Percentiles rank a stretch among this genome's conserved stretches.
These are phyloP conservation scores for Ceratocystis huliohia DNA, from an alignment of 2,329 filamentous ascomycete genomes.

Conservation along the genomic window DNA sequence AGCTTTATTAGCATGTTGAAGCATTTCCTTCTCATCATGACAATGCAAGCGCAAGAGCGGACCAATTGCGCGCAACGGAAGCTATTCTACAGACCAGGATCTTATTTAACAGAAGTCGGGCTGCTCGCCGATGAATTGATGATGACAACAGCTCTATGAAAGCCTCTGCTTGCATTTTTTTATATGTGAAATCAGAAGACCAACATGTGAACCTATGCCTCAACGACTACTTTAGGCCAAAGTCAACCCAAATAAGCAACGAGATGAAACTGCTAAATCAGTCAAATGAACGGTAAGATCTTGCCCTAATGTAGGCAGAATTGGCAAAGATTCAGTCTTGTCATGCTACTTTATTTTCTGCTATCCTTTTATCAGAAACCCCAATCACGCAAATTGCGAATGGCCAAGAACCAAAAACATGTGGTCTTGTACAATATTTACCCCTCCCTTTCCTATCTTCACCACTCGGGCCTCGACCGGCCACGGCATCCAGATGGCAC, in stretches of 20 bases:
- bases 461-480: constrained; percentile 20
- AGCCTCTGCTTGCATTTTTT: too few species aligned
- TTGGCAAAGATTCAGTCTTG: too few species aligned
- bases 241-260: too few species aligned
- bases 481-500: constrained; percentile 18
- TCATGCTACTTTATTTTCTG: too few species aligned
- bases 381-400: too few species aligned
- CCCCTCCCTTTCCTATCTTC: not conserved
- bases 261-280: too few species aligned
- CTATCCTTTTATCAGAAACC: too few species aligned
- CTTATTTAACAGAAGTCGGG: constrained; percentile 17
- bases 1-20: not conserved
- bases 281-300: too few species aligned
- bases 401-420: not conserved
- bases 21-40: not conserved
- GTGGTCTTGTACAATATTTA: not conserved
- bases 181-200: not conserved
- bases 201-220: not conserved
- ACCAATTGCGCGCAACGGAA: not conserved
- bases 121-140: constrained; percentile 15
- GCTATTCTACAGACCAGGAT: constrained; percentile 16
- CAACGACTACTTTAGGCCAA: not conserved
- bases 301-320: too few species aligned
- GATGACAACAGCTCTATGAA: constrained; percentile 8
- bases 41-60: not conserved